Evolutionary conservation across 23 red algal species (phyloP).

Genomic region (Agarophyton chilense): DNA sequence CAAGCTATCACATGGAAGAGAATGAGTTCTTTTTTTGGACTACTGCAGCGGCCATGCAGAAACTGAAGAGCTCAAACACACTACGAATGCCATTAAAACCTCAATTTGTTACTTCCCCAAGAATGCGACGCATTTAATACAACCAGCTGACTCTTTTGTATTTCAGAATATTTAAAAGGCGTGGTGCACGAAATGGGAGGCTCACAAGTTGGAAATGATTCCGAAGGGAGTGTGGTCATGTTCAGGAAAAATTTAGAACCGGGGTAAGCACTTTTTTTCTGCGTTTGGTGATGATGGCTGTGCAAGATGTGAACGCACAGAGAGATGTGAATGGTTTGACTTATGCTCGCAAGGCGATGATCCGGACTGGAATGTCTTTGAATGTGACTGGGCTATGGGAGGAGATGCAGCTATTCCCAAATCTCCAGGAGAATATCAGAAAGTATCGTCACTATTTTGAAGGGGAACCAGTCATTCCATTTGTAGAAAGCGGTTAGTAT

Average conservation of each 20-base stretch:
- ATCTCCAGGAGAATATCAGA: too few relatives aligned
- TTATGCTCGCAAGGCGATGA: too few relatives aligned
- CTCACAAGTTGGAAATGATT: constrained; percentile 21
- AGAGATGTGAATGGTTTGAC: too few relatives aligned
- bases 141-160: constrained; percentile 12
- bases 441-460: too few relatives aligned
- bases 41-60: neutral
- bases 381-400: too few relatives aligned
- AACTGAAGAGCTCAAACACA: neutral
- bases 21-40: neutral
- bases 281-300: too few relatives aligned
- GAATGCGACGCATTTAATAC: constrained; percentile 28
- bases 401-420: too few relatives aligned
- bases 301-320: too few relatives aligned
- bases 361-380: too few relatives aligned
- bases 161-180: constrained; percentile 15
- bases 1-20: neutral
- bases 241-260: constrained; percentile 28
- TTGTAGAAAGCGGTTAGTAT: too few relatives aligned
- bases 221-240: neutral
- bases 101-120: neutral
- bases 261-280: constrained; percentile 29
- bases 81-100: neutral
- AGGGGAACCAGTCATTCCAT: too few relatives aligned
- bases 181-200: constrained; percentile 18